phyloP scores from a whole-genome alignment of 495 filamentous ascomycete genomes.

The Podospora appendiculata region DNA sequence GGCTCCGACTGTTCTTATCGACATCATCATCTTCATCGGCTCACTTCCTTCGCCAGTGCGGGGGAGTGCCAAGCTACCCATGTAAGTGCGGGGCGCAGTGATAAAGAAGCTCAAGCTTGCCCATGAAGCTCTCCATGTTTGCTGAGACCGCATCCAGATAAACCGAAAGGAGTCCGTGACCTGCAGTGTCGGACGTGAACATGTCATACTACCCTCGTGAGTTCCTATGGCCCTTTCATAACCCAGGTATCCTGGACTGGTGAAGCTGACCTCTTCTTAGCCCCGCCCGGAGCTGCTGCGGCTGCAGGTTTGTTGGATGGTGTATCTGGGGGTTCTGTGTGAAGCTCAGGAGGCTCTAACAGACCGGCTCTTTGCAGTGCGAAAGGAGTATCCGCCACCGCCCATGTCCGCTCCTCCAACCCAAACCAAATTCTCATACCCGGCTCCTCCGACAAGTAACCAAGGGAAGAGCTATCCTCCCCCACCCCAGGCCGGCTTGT shows the following conservation, averaged over 20 bases:
- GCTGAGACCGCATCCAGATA: neutral
- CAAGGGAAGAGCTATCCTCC: slow-evolving; percentile 23
- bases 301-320: slow-evolving; percentile 16
- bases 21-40: neutral
- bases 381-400: slow-evolving; percentile 22
- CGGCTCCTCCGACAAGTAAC: slow-evolving; percentile 26
- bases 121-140: neutral
- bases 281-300: slow-evolving; percentile 7
- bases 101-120: neutral
- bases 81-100: slow-evolving; percentile 11
- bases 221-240: slow-evolving; percentile 1
- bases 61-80: slow-evolving; percentile 4
- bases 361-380: slow-evolving; percentile 2
- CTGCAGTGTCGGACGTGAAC: neutral
- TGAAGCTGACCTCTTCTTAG: slow-evolving; percentile 7
- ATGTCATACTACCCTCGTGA: slow-evolving; percentile 31
- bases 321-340: neutral
- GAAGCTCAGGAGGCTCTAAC: neutral
- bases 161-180: neutral
- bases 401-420: slow-evolving; percentile 34
- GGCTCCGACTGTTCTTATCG: neutral
- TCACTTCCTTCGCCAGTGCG: neutral
- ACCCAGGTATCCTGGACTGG: neutral
- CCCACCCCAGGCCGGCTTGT: slow-evolving; percentile 12
- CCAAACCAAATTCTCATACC: slow-evolving; percentile 38